phyloP scores from a whole-genome alignment of 208 protist species.

The Crithidia bombi region DNA sequence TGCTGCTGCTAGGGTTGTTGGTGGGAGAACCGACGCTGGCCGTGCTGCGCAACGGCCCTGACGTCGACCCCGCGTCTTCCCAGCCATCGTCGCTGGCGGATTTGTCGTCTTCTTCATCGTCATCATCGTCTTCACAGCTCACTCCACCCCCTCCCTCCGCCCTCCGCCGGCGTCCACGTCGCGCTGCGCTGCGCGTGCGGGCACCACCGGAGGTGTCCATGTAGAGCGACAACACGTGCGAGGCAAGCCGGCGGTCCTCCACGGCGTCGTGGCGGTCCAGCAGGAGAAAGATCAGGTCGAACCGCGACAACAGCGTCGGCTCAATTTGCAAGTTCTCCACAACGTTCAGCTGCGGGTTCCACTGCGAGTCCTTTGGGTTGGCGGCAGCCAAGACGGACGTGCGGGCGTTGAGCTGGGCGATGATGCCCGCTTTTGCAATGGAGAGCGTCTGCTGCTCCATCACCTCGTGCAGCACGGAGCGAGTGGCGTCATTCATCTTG shows the following conservation, averaged over 20 bases:
- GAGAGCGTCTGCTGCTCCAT: slow-evolving; percentile 99
- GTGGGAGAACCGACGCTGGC: slow-evolving; percentile 1
- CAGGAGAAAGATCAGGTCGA: slow-evolving; percentile 98
- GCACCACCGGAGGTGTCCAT: slow-evolving; percentile 56
- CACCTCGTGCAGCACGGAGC: slow-evolving; percentile 99
- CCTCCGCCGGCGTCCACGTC: not conserved
- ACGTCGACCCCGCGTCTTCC: not conserved
- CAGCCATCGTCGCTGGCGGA: not conserved
- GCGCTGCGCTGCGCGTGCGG: slow-evolving; percentile 14
- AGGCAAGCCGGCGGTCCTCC: slow-evolving; percentile 94
- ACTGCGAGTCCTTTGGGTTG: slow-evolving; percentile 98
- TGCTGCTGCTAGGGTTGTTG: not conserved
- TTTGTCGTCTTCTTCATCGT: not conserved
- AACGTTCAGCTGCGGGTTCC: slow-evolving; percentile 96
- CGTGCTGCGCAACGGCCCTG: slow-evolving; percentile 15
- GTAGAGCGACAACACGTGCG: slow-evolving; percentile 98
- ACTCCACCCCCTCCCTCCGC: not conserved
- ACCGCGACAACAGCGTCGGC: slow-evolving; percentile 98
- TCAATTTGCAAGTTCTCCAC: slow-evolving; percentile 99
- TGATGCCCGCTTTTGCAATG: slow-evolving; percentile 99
- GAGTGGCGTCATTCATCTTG: slow-evolving; percentile 99
- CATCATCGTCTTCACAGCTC: slow-evolving; percentile 7
- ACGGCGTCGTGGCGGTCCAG: slow-evolving; percentile 95
- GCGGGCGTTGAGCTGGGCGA: slow-evolving; percentile 98
- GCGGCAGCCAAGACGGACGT: slow-evolving; percentile 99